Evolutionary conservation across 352 stramenopile species (phyloP).

Genomic region (Pythium oligandrum): DNA sequence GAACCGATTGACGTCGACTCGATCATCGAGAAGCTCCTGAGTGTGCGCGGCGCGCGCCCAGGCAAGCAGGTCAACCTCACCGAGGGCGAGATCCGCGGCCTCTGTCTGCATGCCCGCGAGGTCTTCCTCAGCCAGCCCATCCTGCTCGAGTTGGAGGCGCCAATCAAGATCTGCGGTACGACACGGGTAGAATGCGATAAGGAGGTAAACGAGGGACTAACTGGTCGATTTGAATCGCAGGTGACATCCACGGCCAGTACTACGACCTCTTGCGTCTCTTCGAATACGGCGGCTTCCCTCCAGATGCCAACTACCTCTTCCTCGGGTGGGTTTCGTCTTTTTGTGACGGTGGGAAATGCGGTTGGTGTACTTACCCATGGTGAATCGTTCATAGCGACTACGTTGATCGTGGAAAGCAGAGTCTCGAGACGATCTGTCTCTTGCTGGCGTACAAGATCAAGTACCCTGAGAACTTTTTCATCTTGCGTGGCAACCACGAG

Average conservation of each 20-base stretch:
- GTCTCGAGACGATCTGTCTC: slow-evolving; percentile 29
- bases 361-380: background rate
- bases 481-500: slow-evolving; percentile 85
- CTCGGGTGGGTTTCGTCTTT: slow-evolving; percentile 29
- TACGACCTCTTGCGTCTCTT: slow-evolving; percentile 98
- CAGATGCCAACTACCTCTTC: slow-evolving; percentile 75
- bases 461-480: slow-evolving; percentile 36
- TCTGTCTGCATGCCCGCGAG: slow-evolving; percentile 87
- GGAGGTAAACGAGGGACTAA: background rate
- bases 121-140: slow-evolving; percentile 92
- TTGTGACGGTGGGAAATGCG: slow-evolving; percentile 15
- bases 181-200: background rate
- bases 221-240: slow-evolving; percentile 35
- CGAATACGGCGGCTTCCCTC: slow-evolving; percentile 83
- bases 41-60: slow-evolving; percentile 81
- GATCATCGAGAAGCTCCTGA: slow-evolving; percentile 90
- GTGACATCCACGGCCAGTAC: slow-evolving; percentile 98
- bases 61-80: slow-evolving; percentile 88
- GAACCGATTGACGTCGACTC: slow-evolving; percentile 81
- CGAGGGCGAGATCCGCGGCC: slow-evolving; percentile 90
- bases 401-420: slow-evolving; percentile 49
- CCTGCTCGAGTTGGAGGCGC: slow-evolving; percentile 93
- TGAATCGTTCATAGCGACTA: slow-evolving; percentile 21
- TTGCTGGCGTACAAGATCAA: slow-evolving; percentile 40
- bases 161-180: slow-evolving; percentile 89